phyloP scores from a whole-genome alignment of 2,329 filamentous ascomycete genomes.

The Zasmidium angulare region DNA sequence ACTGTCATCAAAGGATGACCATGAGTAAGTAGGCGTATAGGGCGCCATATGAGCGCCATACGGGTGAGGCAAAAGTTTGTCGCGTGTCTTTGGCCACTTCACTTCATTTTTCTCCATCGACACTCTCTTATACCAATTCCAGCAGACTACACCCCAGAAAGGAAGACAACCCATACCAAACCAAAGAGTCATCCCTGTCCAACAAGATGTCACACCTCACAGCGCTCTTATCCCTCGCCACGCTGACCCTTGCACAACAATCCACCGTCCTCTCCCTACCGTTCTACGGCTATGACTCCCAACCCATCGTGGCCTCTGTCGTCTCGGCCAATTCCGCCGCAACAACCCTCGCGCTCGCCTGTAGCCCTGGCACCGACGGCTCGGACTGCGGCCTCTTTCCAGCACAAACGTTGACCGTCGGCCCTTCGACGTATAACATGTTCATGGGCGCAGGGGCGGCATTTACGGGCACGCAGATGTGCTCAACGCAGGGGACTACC shows the following conservation, averaged over 20 bases:
- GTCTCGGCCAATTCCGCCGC: slow-evolving; percentile 12
- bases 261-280: slow-evolving; percentile 14
- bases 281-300: slow-evolving; percentile 25
- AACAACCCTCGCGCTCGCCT: slow-evolving; percentile 21
- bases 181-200: no score
- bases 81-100: background rate
- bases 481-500: background rate
- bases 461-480: slow-evolving; percentile 22
- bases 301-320: slow-evolving; percentile 21
- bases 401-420: slow-evolving; percentile 19
- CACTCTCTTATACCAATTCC: background rate
- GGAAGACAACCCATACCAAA: background rate
- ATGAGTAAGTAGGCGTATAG: background rate
- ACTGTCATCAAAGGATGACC: background rate
- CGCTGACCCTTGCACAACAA: slow-evolving; percentile 2
- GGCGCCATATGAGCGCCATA: background rate
- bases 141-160: background rate
- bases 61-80: background rate
- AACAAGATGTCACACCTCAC: background rate
- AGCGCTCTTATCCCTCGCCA: background rate
- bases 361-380: slow-evolving; percentile 12
- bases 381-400: slow-evolving; percentile 26
- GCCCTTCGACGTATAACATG: slow-evolving; percentile 24
- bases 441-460: slow-evolving; percentile 14
- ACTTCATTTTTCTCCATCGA: background rate